phyloP scores from a whole-genome alignment of 2,329 filamentous ascomycete species.

The Fusarium verticillioides region DNA sequence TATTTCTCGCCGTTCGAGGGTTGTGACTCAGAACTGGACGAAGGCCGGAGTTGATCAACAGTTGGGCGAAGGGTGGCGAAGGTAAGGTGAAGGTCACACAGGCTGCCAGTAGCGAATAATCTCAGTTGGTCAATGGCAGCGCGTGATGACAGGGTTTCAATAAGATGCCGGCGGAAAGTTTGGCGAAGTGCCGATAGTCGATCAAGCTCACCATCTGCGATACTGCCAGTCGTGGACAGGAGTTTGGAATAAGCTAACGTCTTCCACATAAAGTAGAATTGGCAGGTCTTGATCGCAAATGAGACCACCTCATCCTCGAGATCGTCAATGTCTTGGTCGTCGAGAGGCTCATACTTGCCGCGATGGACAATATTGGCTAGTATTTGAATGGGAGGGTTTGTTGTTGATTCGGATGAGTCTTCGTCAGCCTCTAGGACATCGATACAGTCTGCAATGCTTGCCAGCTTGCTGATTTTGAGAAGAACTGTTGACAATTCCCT shows the following conservation, averaged over 20 bases:
- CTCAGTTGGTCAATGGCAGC: constrained; percentile 81
- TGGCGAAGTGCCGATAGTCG: constrained; percentile 66
- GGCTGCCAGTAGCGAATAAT: constrained; percentile 76
- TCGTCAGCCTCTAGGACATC: constrained; percentile 75
- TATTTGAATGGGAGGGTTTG: constrained; percentile 69
- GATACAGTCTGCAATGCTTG: constrained; percentile 81
- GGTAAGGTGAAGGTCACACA: constrained; percentile 84
- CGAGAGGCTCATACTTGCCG: constrained; percentile 74
- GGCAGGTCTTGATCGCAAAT: constrained; percentile 78
- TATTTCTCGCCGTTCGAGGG: constrained; percentile 46
- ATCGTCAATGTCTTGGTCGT: constrained; percentile 77
- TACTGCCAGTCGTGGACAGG: constrained; percentile 64
- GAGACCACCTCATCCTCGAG: constrained; percentile 83
- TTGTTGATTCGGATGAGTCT: constrained; percentile 58
- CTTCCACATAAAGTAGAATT: constrained; percentile 98
- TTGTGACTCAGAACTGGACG: constrained; percentile 41
- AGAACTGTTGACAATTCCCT: constrained; percentile 78
- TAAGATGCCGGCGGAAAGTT: constrained; percentile 70
- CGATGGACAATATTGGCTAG: constrained; percentile 79
- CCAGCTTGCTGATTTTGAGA: constrained; percentile 82
- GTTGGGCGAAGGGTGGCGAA: constrained; percentile 77
- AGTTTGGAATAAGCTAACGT: constrained; percentile 68
- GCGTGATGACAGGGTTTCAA: constrained; percentile 74
- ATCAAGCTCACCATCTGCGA: constrained; percentile 70
- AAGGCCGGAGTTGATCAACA: constrained; percentile 54